phyloP scores from a whole-genome alignment of 2,329 filamentous ascomycete genomes.

The Gliomastix tumulicola region DNA sequence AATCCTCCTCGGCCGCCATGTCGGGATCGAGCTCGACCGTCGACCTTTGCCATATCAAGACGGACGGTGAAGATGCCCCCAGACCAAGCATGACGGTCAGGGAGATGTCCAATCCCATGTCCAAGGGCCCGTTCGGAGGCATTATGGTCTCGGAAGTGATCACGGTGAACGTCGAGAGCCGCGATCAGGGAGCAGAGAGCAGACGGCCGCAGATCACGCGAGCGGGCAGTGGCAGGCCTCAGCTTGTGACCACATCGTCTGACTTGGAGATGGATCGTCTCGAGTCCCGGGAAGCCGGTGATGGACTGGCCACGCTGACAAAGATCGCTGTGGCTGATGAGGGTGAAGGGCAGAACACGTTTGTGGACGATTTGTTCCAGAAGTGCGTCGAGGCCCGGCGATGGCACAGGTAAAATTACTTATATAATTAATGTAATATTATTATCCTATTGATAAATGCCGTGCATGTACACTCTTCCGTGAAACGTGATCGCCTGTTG shows the following conservation, averaged over 20 bases:
- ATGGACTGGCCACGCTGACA: neutral
- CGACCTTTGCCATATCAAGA: neutral
- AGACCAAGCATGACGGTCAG: slow-evolving; percentile 9
- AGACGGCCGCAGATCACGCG: neutral
- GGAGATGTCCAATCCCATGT: no score
- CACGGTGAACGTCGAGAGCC: slow-evolving; percentile 37
- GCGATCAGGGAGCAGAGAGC: neutral
- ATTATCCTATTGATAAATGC: no score
- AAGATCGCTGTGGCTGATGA: neutral
- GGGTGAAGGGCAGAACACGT: neutral
- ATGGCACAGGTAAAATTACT: no score
- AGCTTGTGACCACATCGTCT: neutral
- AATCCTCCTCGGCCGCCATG: neutral
- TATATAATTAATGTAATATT: no score
- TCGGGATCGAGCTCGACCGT: neutral
- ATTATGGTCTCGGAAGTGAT: slow-evolving; percentile 59
- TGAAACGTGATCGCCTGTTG: no score
- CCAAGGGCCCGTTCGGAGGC: no score
- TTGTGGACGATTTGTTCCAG: neutral
- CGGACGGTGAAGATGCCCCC: neutral
- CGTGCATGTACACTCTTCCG: no score
- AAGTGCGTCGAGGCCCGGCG: no score
- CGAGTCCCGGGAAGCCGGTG: neutral
- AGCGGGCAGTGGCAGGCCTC: neutral
- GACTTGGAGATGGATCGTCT: neutral